These are phyloP conservation scores for Pseudogymnoascus sp. DNA, from an alignment of 2,329 filamentous ascomycete genomes.

Conservation along the genomic window DNA sequence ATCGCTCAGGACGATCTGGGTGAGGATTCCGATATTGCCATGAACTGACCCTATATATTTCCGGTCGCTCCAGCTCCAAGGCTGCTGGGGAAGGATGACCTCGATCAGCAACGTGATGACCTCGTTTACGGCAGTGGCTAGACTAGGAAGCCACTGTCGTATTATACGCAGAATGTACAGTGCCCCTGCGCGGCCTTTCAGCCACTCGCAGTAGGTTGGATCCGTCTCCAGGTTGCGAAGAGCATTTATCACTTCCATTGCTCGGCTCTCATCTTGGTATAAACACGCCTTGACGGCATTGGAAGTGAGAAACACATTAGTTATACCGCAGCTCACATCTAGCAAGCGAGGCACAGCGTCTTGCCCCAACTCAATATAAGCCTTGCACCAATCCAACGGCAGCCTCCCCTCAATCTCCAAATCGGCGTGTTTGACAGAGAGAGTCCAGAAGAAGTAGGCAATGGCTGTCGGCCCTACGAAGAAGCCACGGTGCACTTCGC, in stretches of 20 bases:
- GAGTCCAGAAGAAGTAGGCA: constrained; percentile 47
- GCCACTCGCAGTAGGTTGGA: constrained; percentile 13
- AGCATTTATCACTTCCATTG: constrained; percentile 7
- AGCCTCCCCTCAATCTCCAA: constrained; percentile 30
- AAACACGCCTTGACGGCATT: constrained; percentile 13
- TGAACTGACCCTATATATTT: constrained; percentile 59
- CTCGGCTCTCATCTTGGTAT: constrained; percentile 9
- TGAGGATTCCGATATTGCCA: constrained; percentile 61
- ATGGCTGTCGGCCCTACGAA: constrained; percentile 48
- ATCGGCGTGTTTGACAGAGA: constrained; percentile 38
- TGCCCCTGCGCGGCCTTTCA: constrained; percentile 56
- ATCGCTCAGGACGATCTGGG: constrained; percentile 56
- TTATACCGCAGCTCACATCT: constrained; percentile 11
- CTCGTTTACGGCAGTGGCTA: constrained; percentile 41
- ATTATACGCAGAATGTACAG: constrained; percentile 57
- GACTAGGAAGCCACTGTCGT: constrained; percentile 36
- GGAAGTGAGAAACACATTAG: constrained; percentile 15
- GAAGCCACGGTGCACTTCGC: constrained; percentile 32
- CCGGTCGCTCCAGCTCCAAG: constrained; percentile 58
- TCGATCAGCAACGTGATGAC: constrained; percentile 50
- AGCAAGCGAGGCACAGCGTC: neutral
- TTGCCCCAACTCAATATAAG: constrained; percentile 13
- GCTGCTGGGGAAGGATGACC: constrained; percentile 46
- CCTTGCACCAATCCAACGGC: constrained; percentile 13
- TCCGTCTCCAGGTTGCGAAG: neutral